Conservation (phyloP, 2,329 filamentous ascomycete species). For the Xylaria sp. region DNA sequence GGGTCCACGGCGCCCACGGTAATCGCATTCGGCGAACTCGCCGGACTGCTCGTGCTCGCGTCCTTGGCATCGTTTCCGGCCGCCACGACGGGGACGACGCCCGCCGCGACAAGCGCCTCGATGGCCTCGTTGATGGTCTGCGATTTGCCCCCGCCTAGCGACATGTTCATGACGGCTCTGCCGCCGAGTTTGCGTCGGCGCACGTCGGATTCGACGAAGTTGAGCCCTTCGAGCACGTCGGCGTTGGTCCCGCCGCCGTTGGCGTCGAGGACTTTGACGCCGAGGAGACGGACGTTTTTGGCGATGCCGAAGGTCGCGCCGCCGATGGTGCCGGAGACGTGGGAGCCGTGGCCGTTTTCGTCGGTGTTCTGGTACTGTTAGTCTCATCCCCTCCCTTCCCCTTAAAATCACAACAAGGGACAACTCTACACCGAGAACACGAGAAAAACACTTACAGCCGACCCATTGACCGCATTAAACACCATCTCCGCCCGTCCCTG, state of each 20-base stretch:
- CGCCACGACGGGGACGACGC: slow-evolving; percentile 54
- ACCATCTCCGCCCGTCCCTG: slow-evolving; percentile 50
- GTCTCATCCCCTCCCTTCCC: slow-evolving; percentile 1
- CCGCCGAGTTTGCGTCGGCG: slow-evolving; percentile 38
- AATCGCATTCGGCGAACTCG: slow-evolving; percentile 51
- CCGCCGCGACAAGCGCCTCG: slow-evolving; percentile 42
- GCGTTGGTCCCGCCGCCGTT: slow-evolving; percentile 44
- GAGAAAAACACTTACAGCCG: slow-evolving; percentile 35
- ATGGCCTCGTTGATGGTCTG: slow-evolving; percentile 52
- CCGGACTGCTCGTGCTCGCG: slow-evolving; percentile 47
- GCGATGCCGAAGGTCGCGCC: slow-evolving; percentile 58
- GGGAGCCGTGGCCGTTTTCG: slow-evolving; percentile 58
- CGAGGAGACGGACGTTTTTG: slow-evolving; percentile 51
- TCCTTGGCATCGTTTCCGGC: slow-evolving; percentile 55
- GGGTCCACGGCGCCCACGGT: slow-evolving; percentile 56
- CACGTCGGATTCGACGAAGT: slow-evolving; percentile 49
- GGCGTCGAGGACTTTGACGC: slow-evolving; percentile 57
- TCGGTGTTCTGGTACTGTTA: slow-evolving; percentile 41
- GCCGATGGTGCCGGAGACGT: slow-evolving; percentile 58
- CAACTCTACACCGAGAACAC: neutral
- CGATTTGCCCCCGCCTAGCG: slow-evolving; percentile 47
- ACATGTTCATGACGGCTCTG: slow-evolving; percentile 60
- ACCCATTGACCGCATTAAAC: slow-evolving; percentile 46
- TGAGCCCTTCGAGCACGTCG: slow-evolving; percentile 54
- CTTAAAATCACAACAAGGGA: too few species aligned